Percentiles rank a stretch among this genome's conserved stretches.
Conservation (phyloP, 2,329 filamentous ascomycete genomes). For the Neofusicoccum ribis region DNA sequence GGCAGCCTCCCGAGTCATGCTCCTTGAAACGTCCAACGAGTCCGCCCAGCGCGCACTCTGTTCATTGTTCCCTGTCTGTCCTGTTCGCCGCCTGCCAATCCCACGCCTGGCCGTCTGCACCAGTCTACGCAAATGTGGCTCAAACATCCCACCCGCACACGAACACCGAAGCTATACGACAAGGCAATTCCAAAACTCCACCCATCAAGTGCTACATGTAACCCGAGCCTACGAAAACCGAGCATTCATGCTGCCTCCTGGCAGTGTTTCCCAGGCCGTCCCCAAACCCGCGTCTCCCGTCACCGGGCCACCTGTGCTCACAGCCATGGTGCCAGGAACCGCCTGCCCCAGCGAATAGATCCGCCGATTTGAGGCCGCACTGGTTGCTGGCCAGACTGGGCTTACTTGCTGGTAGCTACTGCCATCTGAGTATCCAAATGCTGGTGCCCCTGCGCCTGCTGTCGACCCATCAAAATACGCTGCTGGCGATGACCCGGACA, state of each 20-base stretch:
- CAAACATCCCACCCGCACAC: neutral
- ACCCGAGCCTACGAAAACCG: constrained; percentile 18
- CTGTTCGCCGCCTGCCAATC: neutral
- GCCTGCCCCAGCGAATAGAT: constrained; percentile 10
- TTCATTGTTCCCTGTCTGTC: neutral
- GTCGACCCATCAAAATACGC: constrained; percentile 8
- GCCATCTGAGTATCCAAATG: neutral
- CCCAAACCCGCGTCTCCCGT: constrained; percentile 19
- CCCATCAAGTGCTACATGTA: neutral
- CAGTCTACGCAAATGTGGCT: neutral
- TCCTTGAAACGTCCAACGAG: neutral
- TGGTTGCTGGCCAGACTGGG: constrained; percentile 1
- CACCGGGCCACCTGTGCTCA: neutral
- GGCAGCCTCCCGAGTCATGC: neutral
- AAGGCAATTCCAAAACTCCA: neutral
- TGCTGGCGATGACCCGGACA: constrained; percentile 11
- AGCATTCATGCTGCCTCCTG: constrained; percentile 23
- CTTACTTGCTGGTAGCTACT: neutral
- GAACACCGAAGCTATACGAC: neutral
- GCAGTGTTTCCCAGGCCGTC: constrained; percentile 24
- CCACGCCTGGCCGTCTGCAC: neutral
- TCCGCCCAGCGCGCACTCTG: neutral
- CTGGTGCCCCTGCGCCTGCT: neutral
- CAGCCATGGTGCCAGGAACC: neutral
- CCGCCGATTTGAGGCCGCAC: neutral